Percentiles rank a stretch among this genome's conserved stretches.
phyloP scores from a whole-genome alignment of 257 asterid genomes.

The Mitragyna speciosa region DNA sequence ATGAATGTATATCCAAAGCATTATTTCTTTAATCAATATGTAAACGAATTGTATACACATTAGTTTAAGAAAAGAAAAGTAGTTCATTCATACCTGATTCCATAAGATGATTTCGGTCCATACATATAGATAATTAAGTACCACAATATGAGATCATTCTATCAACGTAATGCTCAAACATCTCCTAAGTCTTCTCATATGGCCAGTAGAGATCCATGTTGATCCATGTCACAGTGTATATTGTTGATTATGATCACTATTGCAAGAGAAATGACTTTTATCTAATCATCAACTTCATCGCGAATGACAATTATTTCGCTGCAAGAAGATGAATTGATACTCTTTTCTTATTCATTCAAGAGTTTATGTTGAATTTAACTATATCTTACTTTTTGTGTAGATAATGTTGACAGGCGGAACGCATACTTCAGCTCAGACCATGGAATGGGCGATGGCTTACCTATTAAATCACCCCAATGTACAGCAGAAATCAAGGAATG shows the following conservation, averaged over 20 bases:
- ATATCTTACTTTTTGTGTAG: background rate
- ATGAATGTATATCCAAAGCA: too few relatives aligned
- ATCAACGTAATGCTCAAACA: too few relatives aligned
- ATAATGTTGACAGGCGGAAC: background rate
- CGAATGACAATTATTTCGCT: background rate
- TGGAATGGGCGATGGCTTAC: background rate
- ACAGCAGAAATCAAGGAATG: background rate
- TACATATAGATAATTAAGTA: too few relatives aligned
- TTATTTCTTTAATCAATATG: too few relatives aligned
- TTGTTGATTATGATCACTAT: background rate
- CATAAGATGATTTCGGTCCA: too few relatives aligned
- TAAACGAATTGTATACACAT: too few relatives aligned
- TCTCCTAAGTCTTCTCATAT: too few relatives aligned
- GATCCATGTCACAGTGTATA: background rate
- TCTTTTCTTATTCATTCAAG: background rate
- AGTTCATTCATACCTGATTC: background rate
- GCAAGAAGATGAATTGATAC: background rate
- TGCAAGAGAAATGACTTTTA: background rate
- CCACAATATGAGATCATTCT: background rate
- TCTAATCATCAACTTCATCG: background rate
- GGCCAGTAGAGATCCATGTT: background rate
- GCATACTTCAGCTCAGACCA: background rate
- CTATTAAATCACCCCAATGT: background rate
- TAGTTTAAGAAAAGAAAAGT: background rate
- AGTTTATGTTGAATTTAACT: background rate